Base-by-base conservation (phyloP, 2,329 filamentous ascomycete genomes). In the Xylariomycetidae sp. region DNA sequence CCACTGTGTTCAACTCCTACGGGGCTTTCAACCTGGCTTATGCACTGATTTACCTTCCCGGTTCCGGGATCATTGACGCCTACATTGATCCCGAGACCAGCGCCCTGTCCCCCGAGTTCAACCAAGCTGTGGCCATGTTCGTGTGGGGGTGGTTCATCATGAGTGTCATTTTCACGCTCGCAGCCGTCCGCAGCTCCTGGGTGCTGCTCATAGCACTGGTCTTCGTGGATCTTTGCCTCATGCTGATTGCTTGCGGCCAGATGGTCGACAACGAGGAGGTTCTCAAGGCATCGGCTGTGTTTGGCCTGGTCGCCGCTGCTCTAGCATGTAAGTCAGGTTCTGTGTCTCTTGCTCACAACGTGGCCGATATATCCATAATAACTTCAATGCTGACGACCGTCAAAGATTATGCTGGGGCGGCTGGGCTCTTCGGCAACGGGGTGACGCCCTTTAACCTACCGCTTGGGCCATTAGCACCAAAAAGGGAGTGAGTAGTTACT, bases 21-120 rank as follows among this genome's bases (percentile, higher is more conserved):
- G 59, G 48, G 23, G 60, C 58, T 17, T 64, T 63, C 46, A 63
- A 63, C 42, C 44, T 62, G 13, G 54, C 56, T 6, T 63, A 62
- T 34, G 58, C 58, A 7, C 49, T 60, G 42, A 63, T 62, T 30
- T 62, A 57, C 40, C 42, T 63, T 18, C 59, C 59, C 6, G 58
- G 57, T 4, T 50, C 53, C 9, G 59, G 59, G 11, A 59, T 63
- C 25, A 28, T 63, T 5, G 46, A 51, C 8, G 49, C 60, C n/a
- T 64, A 63, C 44, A 56, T 52, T 13, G 51, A 58, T 29, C 18
- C 46, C n/a, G 34, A 31, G 8, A 52, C 49, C 2, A 55, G 57
- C 19, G 40, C 38, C 5, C 46, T 45, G 10, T 32, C 30, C 22
- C 40, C 38, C 15, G 49, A 51, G 12, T 53, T 53, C 34, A 29